Percentiles rank a stretch among this genome's conserved stretches.
These are phyloP conservation scores for Erodium moschatum DNA, from an alignment of 441 rosid species.

Conservation along the genomic window DNA sequence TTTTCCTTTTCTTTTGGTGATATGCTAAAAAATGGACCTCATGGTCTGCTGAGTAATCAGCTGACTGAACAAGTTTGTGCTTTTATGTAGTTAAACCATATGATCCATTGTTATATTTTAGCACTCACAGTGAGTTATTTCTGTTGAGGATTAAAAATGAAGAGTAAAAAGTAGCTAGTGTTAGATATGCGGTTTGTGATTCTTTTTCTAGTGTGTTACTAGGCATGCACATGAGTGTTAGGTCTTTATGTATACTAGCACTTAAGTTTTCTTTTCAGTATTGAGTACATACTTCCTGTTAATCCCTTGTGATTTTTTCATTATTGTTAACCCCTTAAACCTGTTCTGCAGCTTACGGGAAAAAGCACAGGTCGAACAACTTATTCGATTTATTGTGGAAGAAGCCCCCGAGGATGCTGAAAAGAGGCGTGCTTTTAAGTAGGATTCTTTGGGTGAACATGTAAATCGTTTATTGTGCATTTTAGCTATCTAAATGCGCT, in stretches of 20 bases:
- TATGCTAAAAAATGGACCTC: not conserved
- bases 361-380: conserved; percentile 59
- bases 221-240: not conserved
- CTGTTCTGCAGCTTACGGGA: conserved; percentile 48
- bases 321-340: conserved; percentile 6
- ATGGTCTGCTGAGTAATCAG: conserved; percentile 3
- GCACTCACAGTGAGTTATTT: not conserved
- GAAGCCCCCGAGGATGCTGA: conserved; percentile 56
- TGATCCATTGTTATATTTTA: not conserved
- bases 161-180: not conserved
- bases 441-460: conserved; percentile 21
- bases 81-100: not conserved
- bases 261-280: not conserved
- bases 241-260: not conserved
- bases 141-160: conserved; percentile 2
- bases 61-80: not conserved
- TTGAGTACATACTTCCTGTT: not conserved
- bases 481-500: conserved; percentile 18
- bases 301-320: too few species aligned
- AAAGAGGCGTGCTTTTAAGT: conserved; percentile 53
- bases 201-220: not conserved
- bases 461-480: conserved; percentile 14
- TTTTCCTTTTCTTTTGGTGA: not conserved
- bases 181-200: conserved; percentile 2
- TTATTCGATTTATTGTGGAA: conserved; percentile 49